phyloP scores from a whole-genome alignment of 495 filamentous ascomycete species.

The Annulohypoxylon maeteangense region DNA sequence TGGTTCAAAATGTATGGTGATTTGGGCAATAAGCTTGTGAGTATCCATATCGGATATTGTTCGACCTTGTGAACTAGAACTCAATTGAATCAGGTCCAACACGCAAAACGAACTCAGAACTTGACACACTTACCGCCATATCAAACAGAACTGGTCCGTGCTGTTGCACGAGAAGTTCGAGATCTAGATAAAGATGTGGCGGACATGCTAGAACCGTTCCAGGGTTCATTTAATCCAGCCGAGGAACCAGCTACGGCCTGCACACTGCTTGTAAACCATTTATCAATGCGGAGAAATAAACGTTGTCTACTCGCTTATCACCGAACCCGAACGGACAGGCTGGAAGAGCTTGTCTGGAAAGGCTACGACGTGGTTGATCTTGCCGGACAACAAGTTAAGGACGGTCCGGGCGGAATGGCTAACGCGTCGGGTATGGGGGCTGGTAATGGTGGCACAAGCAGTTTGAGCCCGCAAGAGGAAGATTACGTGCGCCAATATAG shows the following conservation, averaged over 20 bases:
- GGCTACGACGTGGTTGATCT: conserved; percentile 78
- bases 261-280: conserved; percentile 89
- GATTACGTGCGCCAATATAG: conserved; percentile 93
- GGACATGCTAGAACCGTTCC: conserved; percentile 81
- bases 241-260: conserved; percentile 86
- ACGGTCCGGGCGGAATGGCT: conserved; percentile 43
- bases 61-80: conserved; percentile 28
- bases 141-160: conserved; percentile 90
- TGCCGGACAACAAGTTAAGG: conserved; percentile 52
- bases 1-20: conserved; percentile 83
- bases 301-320: conserved; percentile 96
- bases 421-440: conserved; percentile 47
- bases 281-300: conserved; percentile 96
- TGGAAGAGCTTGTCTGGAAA: conserved; percentile 94
- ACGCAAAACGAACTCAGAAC: conserved; percentile 94
- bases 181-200: conserved; percentile 93
- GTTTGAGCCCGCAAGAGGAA: conserved; percentile 95
- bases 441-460: conserved; percentile 68
- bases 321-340: conserved; percentile 84
- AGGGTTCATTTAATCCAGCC: conserved; percentile 85
- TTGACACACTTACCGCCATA: conserved; percentile 90
- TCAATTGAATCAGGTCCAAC: conserved; percentile 74
- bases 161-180: conserved; percentile 89
- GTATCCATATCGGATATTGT: background rate
- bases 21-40: conserved; percentile 78